Percentiles rank a stretch among this genome's conserved stretches.
Conservation (phyloP, 2,329 filamentous ascomycete genomes). For the Gnomoniopsis sp. region DNA sequence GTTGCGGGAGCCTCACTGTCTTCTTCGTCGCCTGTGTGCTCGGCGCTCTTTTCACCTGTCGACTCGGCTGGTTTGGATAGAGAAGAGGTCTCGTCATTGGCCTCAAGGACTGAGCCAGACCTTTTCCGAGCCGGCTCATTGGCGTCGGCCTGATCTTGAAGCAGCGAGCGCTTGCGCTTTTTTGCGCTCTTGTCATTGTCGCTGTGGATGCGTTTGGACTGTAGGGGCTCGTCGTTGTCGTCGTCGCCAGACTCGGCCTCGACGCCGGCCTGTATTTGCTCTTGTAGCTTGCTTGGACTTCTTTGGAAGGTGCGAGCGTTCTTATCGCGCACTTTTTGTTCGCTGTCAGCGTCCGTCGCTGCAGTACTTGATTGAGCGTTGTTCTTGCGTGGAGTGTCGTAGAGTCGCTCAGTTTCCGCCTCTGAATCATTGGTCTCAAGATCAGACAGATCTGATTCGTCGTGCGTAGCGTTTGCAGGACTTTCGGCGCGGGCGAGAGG, state of each 20-base stretch:
- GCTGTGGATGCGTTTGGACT: slow-evolving; percentile 21
- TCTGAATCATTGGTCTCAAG: slow-evolving; percentile 66
- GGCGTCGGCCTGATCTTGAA: slow-evolving; percentile 40
- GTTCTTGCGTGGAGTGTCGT: slow-evolving; percentile 72
- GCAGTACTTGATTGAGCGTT: slow-evolving; percentile 14
- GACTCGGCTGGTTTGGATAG: slow-evolving; percentile 29
- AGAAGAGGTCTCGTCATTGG: slow-evolving; percentile 33
- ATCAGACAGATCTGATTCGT: slow-evolving; percentile 50
- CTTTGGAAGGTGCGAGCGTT: slow-evolving; percentile 51
- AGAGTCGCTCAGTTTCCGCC: slow-evolving; percentile 90
- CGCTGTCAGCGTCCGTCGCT: not conserved
- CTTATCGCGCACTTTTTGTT: slow-evolving; percentile 44
- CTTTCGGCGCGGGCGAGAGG: slow-evolving; percentile 13
- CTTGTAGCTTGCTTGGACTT: slow-evolving; percentile 74
- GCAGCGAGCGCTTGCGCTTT: slow-evolving; percentile 50
- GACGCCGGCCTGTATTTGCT: slow-evolving; percentile 34
- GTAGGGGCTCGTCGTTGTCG: slow-evolving; percentile 33
- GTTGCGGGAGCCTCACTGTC: slow-evolving; percentile 39
- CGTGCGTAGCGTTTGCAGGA: slow-evolving; percentile 25
- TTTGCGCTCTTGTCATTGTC: slow-evolving; percentile 33
- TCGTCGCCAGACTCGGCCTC: slow-evolving; percentile 35
- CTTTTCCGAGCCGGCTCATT: slow-evolving; percentile 53
- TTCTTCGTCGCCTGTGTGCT: slow-evolving; percentile 44
- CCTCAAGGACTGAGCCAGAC: slow-evolving; percentile 42
- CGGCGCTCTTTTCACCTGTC: slow-evolving; percentile 34